A percentile compares a stretch with the other conserved stretches of the same genome.
Conservation (phyloP, 2,329 filamentous ascomycete genomes). For the Oidium heveae region DNA sequence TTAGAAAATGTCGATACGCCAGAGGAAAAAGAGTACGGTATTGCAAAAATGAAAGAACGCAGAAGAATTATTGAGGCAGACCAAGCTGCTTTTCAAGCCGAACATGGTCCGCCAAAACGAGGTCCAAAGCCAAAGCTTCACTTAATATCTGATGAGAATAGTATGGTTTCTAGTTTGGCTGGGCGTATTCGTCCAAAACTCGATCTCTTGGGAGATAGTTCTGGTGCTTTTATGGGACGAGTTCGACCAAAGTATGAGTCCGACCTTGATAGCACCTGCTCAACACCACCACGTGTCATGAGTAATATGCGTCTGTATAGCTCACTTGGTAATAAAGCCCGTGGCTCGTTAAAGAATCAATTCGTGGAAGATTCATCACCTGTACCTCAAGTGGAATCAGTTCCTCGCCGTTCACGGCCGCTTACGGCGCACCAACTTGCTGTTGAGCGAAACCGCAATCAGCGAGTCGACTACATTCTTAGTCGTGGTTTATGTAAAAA, state of each 20-base stretch:
- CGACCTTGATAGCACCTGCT: conserved; percentile 26
- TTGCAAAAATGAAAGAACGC: conserved; percentile 47
- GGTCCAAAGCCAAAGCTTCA: conserved; percentile 17
- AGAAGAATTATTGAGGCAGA: conserved; percentile 54
- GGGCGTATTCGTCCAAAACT: conserved; percentile 39
- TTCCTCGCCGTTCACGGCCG: conserved; percentile 38
- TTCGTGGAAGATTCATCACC: conserved; percentile 36
- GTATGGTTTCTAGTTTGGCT: conserved; percentile 21
- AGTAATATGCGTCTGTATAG: conserved; percentile 13
- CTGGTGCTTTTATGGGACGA: conserved; percentile 30
- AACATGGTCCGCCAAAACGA: conserved; percentile 27
- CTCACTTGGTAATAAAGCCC: conserved; percentile 12
- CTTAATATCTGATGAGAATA: conserved; percentile 19
- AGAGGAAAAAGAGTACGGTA: conserved; percentile 44
- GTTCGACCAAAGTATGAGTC: conserved; percentile 38
- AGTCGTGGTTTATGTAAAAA: conserved; percentile 44
- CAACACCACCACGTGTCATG: conserved; percentile 20
- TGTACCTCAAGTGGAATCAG: conserved; percentile 17
- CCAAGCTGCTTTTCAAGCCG: conserved; percentile 22
- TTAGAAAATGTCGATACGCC: conserved; percentile 50
- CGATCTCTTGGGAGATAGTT: conserved; percentile 14
- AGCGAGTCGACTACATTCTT: conserved; percentile 60
- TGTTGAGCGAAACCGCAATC: conserved; percentile 52
- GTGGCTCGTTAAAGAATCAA: conserved; percentile 30
- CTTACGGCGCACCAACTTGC: conserved; percentile 63